Evolutionary conservation across 148 eudicot genomes (phyloP), one percentile per base, ranked within the genome.

Genomic region (Vaccinium corymbosum): DNA sequence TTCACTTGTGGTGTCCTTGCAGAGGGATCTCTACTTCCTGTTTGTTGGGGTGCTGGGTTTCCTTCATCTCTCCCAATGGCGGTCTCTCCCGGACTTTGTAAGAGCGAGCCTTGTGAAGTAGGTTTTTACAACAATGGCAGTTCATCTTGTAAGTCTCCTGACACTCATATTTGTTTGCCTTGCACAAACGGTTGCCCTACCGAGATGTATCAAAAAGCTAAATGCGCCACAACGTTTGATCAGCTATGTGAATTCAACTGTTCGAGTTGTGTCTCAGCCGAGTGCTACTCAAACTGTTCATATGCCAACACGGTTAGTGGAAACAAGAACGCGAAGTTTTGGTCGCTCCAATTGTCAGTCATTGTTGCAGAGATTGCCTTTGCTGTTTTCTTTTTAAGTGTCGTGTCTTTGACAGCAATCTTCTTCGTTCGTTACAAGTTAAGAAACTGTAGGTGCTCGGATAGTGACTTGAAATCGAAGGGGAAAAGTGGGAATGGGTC

Each of bases 21-120:
- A 3, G 89, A 87, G 80, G 89, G 83, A 48, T 87, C 93, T 4
- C 88, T 91, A 0, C 76, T 81, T 9, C 94, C 98, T 1, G 79
- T 90, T 72, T 95, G 98, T 86, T 95, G 98, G 98, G 98, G 98
- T 13, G 85, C 48, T 6, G 95, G 92, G 1, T 92, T 95, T 80
- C 98, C 98, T 1, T 22, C 93, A 1, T 84, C 94, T 32, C 85
- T 92, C 6, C 98, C 98, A 0, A 27, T 93, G 14, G 92, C 98
- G 1, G 94, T 89, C 57, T 84, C 92, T 78, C 98, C 98, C 12
- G 95, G 95, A 46, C 35, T 88, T 3, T 95, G 98, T 87, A 88
- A 82, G 83, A 32, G 84, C 6, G 85, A 57, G 0, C 92, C 93
- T 17, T 95, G 98, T 64, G 62, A 27, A 16, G 38, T 85, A 6